Base-by-base conservation (phyloP, 176 grass and related monocot genomes). In the Lolium multiflorum region DNA sequence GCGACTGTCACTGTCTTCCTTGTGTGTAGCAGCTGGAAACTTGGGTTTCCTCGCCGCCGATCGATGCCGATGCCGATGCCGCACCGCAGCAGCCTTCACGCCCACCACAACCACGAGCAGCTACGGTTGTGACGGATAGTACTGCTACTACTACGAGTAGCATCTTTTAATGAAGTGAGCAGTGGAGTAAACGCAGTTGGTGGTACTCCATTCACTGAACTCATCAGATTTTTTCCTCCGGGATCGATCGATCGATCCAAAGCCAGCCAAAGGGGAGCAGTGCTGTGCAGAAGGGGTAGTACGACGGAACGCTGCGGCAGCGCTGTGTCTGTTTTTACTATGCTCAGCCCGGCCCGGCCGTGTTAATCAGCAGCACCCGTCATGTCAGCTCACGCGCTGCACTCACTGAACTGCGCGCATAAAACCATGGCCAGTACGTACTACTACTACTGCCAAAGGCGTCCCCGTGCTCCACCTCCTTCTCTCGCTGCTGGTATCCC, bases 31-130 rank as follows among this genome's bases (percentile, higher is more conserved):
- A 11, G 31, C 31, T 35, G 44, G 62, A 15, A 47, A 49, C 82
- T 16, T 85, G 15, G 86, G 59, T 66, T 54, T 76, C 9, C 80
- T 76, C 80, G 72, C 71, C 59, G 20, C n/a, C 17, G 18, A 3
- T 16, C 17, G 18, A 3, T 16, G 56, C 18, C 7, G 56, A 50
- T 11, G n/a, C 8, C 5, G 18, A 60, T 43, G 56, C 20, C 31
- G 31, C 17, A 14, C 55, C 55, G 50, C 0, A 6, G 57, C 85
- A 65, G 46, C 86, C 78, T 87, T 81, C 47, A 47, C 46, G 69
- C 54, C 1, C 11, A 18, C 68, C 39, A 41, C 39, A 6, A 6
- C 39, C 39, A 43, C 41, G 41, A 43, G 41, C 41, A 6, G 41
- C 6, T 43, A 43, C 41, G 7, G 6, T 8, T 43, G 41, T 43